Conservation (phyloP, 83 land plant species). For the Diphasiastrum complanatum region DNA sequence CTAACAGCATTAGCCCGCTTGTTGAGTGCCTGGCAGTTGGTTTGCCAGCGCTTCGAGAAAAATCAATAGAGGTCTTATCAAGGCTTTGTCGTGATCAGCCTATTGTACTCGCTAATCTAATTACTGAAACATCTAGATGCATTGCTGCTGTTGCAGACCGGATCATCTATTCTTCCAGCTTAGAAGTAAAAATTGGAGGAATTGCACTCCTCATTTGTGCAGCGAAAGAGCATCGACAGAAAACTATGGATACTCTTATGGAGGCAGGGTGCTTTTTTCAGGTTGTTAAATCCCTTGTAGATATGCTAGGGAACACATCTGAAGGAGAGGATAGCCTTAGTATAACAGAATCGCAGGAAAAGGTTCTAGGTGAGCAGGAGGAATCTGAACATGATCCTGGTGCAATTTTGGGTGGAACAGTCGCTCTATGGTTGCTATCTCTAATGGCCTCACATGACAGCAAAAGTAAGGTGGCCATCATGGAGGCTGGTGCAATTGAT, state of each 20-base stretch:
- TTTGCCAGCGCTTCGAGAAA: constrained; percentile 67
- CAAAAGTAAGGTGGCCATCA: constrained; percentile 47
- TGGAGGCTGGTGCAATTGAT: constrained; percentile 93
- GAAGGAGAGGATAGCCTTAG: constrained; percentile 33
- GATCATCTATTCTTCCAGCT: constrained; percentile 47
- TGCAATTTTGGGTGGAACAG: constrained; percentile 51
- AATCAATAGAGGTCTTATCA: constrained; percentile 82
- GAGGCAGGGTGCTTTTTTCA: constrained; percentile 39
- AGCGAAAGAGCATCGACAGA: constrained; percentile 67
- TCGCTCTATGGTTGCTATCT: constrained; percentile 76
- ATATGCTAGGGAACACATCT: constrained; percentile 46
- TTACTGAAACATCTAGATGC: constrained; percentile 53
- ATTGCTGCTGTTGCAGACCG: constrained; percentile 69
- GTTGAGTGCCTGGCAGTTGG: constrained; percentile 63
- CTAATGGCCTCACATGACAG: constrained; percentile 76
- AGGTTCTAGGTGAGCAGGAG: constrained; percentile 28
- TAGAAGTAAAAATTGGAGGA: constrained; percentile 79
- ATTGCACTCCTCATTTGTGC: constrained; percentile 87
- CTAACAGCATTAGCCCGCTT: constrained; percentile 61
- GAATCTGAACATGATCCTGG: constrained; percentile 38
- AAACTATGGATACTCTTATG: constrained; percentile 55
- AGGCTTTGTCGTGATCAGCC: constrained; percentile 79
- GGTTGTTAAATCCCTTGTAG: constrained; percentile 73
- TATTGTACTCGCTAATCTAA: constrained; percentile 50
- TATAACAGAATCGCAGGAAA: constrained; percentile 3